Evolutionary conservation across 768 basidiomycete genomes (phyloP).

Genomic region (Pulveroboletus frians): DNA sequence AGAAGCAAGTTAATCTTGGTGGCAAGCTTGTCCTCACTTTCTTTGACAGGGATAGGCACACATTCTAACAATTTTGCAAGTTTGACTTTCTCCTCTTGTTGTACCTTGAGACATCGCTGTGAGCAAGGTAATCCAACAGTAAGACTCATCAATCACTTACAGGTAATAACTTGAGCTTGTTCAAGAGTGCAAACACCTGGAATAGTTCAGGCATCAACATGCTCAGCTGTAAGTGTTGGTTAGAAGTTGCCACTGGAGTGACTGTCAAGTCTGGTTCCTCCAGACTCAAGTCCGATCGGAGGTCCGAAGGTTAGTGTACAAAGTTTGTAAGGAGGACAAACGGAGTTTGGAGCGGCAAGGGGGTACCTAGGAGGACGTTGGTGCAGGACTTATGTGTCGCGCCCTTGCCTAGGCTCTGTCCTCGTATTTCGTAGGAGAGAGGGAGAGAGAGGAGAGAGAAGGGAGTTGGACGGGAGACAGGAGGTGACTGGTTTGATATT

Average conservation of each 20-base stretch:
- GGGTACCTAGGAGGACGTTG: too few species aligned
- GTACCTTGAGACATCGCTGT: slow-evolving; percentile 38
- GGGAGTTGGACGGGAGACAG: too few species aligned
- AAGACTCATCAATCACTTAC: slow-evolving; percentile 33
- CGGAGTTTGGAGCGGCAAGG: too few species aligned
- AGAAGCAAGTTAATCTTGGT: slow-evolving; percentile 96
- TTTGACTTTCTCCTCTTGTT: slow-evolving; percentile 84
- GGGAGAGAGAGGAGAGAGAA: too few species aligned
- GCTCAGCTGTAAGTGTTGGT: slow-evolving; percentile 82
- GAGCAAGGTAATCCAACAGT: slow-evolving; percentile 1
- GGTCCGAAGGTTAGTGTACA: too few species aligned
- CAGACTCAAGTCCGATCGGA: too few species aligned
- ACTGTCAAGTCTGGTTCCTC: too few species aligned
- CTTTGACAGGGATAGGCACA: slow-evolving; percentile 96
- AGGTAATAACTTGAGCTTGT: slow-evolving; percentile 91
- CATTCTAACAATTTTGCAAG: slow-evolving; percentile 85
- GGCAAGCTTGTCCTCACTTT: slow-evolving; percentile 91
- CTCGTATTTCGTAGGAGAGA: too few species aligned
- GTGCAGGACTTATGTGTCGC: too few species aligned
- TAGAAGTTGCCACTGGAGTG: slow-evolving; percentile 96
- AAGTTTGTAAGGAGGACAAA: too few species aligned
- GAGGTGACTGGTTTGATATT: too few species aligned
- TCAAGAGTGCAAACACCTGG: slow-evolving; percentile 90
- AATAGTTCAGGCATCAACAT: slow-evolving; percentile 90
- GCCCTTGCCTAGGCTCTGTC: too few species aligned